These are phyloP conservation scores for Aspergillus biplanus DNA, from an alignment of 495 filamentous ascomycete species.

Conservation along the genomic window DNA sequence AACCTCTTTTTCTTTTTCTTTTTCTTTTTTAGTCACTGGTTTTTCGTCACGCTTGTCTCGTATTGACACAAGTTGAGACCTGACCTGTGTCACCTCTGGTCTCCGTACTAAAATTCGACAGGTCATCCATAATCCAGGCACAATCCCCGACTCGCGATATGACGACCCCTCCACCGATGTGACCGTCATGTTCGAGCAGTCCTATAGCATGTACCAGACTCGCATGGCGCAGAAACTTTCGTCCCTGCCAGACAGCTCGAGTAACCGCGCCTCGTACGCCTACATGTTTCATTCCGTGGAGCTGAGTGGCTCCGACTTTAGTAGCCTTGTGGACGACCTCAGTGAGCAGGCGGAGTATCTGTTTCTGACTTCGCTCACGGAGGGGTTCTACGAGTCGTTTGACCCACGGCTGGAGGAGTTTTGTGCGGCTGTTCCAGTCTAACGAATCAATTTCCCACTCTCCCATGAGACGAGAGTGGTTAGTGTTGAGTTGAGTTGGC, in stretches of 20 bases:
- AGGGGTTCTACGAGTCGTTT: conserved; percentile 21
- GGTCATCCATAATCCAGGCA: conserved; percentile 26
- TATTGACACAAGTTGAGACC: background rate
- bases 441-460: background rate
- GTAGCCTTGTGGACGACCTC: conserved; percentile 13
- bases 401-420: conserved; percentile 15
- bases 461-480: too few relatives aligned
- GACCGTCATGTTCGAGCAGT: conserved; percentile 22
- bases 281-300: conserved; percentile 25
- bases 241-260: background rate
- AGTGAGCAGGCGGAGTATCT: conserved; percentile 20
- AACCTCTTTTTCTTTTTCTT: background rate
- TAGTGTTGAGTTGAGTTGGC: conserved; percentile 1
- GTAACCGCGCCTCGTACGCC: conserved; percentile 8
- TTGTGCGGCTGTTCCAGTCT: conserved; percentile 16
- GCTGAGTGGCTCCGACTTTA: conserved; percentile 8
- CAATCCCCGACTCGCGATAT: conserved; percentile 18
- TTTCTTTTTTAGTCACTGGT: background rate
- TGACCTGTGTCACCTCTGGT: background rate
- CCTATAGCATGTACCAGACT: conserved; percentile 14
- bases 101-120: background rate
- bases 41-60: background rate
- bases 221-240: background rate
- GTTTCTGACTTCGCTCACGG: conserved; percentile 13
- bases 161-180: conserved; percentile 15